Percentiles rank a stretch among this genome's conserved stretches.
Conservation (phyloP, 192 early-diverging fungal genomes). For the Coemansia sp. region DNA sequence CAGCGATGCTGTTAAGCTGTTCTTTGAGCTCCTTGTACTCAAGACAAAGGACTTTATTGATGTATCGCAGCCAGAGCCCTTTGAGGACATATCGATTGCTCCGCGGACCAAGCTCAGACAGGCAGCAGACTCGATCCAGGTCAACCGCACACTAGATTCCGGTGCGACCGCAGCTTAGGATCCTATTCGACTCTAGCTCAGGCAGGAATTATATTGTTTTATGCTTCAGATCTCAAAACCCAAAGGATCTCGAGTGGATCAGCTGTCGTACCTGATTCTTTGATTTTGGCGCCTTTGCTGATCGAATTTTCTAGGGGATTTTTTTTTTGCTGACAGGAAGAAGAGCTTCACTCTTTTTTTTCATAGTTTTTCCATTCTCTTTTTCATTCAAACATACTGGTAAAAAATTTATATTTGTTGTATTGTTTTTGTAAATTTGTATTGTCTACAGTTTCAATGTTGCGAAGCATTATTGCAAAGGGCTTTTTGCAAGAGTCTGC, state of each 20-base stretch:
- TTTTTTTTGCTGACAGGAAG: neutral
- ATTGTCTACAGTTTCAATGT: neutral
- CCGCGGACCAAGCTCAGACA: slow-evolving; percentile 39
- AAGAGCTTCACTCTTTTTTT: neutral
- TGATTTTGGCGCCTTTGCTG: neutral
- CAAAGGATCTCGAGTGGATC: too few species aligned
- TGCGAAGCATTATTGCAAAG: neutral
- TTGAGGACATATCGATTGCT: slow-evolving; percentile 76
- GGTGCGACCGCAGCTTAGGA: neutral
- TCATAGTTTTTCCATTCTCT: neutral
- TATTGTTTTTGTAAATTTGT: neutral
- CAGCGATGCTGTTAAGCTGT: slow-evolving; percentile 73
- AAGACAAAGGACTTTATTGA: slow-evolving; percentile 82
- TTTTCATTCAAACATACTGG: neutral
- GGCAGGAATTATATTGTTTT: neutral
- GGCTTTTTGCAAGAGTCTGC: neutral
- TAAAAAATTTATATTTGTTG: too few species aligned
- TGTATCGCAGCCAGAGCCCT: slow-evolving; percentile 75
- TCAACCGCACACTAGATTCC: neutral
- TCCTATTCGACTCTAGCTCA: too few species aligned
- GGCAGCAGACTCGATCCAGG: slow-evolving; percentile 29
- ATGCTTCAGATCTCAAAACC: neutral
- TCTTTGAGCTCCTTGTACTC: slow-evolving; percentile 91
- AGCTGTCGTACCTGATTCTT: neutral
- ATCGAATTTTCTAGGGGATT: neutral